Conservation (phyloP, 75 land plant species). For the Cunninghamia lanceolata region DNA sequence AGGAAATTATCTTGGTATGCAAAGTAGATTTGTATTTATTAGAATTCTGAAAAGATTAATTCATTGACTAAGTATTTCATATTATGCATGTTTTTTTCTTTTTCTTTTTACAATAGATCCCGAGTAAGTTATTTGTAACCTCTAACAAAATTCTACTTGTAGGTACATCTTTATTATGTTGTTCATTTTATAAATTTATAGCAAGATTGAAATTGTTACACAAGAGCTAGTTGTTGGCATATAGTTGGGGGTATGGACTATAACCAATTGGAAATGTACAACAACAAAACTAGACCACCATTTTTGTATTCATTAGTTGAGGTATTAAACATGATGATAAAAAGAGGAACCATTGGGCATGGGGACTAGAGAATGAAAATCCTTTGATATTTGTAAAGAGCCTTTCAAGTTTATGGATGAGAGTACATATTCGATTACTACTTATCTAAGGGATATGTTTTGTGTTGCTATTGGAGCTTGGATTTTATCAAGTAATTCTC, state of each 20-base stretch:
- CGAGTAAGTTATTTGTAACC: background rate
- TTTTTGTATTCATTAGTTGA: too few relatives aligned
- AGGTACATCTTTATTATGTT: background rate
- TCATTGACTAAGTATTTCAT: background rate
- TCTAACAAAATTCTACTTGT: background rate
- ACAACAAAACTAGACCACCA: background rate
- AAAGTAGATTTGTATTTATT: slow-evolving; percentile 1
- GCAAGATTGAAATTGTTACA: background rate
- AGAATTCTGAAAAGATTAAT: background rate
- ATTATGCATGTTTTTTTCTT: too few relatives aligned
- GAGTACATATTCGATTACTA: too few relatives aligned
- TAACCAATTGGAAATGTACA: background rate
- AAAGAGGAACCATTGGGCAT: too few relatives aligned
- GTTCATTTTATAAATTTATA: background rate
- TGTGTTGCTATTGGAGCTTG: too few relatives aligned
- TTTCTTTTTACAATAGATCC: too few relatives aligned
- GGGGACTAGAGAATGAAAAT: too few relatives aligned
- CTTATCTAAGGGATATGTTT: too few relatives aligned
- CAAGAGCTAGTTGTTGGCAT: background rate
- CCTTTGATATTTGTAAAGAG: too few relatives aligned
- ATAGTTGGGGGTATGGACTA: background rate
- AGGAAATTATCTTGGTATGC: slow-evolving; percentile 75
- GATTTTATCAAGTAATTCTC: too few relatives aligned
- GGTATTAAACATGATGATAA: too few relatives aligned
- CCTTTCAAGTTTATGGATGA: too few relatives aligned